These are phyloP conservation scores for Blastomyces emzantsi DNA, from an alignment of 2,329 filamentous ascomycete species.

Conservation along the genomic window DNA sequence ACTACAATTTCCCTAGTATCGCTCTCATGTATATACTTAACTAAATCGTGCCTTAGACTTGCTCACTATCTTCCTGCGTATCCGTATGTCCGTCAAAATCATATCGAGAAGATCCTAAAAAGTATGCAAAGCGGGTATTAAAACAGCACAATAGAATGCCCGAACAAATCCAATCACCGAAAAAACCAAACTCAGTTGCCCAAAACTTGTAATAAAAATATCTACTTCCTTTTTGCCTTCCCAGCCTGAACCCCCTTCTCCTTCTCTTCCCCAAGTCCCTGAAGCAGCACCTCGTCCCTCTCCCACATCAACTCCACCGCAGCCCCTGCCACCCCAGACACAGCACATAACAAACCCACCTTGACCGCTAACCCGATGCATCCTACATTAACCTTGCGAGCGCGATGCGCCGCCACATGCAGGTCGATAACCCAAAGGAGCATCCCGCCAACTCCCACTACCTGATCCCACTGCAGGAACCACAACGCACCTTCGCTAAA, in stretches of 20 bases:
- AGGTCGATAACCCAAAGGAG: conserved; percentile 40
- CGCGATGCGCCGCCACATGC: conserved; percentile 25
- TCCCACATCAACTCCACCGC: conserved; percentile 42
- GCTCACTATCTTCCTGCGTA: neutral
- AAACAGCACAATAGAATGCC: neutral
- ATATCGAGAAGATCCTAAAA: neutral
- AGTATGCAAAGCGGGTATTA: neutral
- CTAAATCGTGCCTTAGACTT: neutral
- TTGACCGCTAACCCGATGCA: conserved; percentile 28
- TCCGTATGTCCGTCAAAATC: neutral
- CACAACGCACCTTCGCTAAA: conserved; percentile 36
- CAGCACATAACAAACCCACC: conserved; percentile 25
- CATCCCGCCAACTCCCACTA: conserved; percentile 36
- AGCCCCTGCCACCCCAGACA: conserved; percentile 39
- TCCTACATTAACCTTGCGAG: conserved; percentile 17
- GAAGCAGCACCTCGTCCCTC: conserved; percentile 39
- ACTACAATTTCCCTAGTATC: neutral
- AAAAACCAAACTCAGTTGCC: neutral
- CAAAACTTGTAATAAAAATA: neutral
- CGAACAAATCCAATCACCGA: neutral
- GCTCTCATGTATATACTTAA: conserved; percentile 5
- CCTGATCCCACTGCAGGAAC: conserved; percentile 44
- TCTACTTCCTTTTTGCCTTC: conserved; percentile 21
- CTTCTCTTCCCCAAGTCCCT: conserved; percentile 28
- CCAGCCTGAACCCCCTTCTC: conserved; percentile 21